phyloP scores from a whole-genome alignment of 441 rosid genomes.

The Brassica balearica region DNA sequence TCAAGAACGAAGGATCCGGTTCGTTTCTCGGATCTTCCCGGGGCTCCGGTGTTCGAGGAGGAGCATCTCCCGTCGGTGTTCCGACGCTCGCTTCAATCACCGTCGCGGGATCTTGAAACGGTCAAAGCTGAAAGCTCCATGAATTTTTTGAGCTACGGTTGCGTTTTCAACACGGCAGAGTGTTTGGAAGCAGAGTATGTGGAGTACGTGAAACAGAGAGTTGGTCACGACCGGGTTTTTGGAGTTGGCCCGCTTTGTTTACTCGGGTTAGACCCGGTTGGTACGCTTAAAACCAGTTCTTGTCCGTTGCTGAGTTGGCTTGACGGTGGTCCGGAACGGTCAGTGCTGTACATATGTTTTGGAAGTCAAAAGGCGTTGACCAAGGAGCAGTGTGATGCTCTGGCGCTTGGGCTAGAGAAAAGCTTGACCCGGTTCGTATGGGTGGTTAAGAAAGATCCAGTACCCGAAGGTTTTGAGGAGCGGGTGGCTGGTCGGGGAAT shows the following conservation, averaged over 20 bases:
- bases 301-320: slow-evolving; percentile 9
- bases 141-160: slow-evolving; percentile 7
- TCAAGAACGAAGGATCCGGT: slow-evolving; percentile 29
- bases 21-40: slow-evolving; percentile 50
- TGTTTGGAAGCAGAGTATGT: slow-evolving; percentile 9
- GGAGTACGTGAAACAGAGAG: not conserved
- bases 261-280: not conserved
- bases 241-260: slow-evolving; percentile 6
- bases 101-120: not conserved
- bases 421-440: not conserved
- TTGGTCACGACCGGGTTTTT: not conserved
- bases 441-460: slow-evolving; percentile 8
- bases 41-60: slow-evolving; percentile 48
- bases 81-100: slow-evolving; percentile 25
- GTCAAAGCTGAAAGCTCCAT: not conserved
- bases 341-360: slow-evolving; percentile 4
- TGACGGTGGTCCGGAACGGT: not conserved
- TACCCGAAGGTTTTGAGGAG: not conserved
- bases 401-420: not conserved
- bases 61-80: slow-evolving; percentile 56
- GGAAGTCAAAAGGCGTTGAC: slow-evolving; percentile 13
- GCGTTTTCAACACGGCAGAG: slow-evolving; percentile 5
- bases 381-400: slow-evolving; percentile 1
- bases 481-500: not conserved
- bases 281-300: not conserved